Conservation (phyloP, 208 protist genomes). For the Acanthamoeba sp. region DNA sequence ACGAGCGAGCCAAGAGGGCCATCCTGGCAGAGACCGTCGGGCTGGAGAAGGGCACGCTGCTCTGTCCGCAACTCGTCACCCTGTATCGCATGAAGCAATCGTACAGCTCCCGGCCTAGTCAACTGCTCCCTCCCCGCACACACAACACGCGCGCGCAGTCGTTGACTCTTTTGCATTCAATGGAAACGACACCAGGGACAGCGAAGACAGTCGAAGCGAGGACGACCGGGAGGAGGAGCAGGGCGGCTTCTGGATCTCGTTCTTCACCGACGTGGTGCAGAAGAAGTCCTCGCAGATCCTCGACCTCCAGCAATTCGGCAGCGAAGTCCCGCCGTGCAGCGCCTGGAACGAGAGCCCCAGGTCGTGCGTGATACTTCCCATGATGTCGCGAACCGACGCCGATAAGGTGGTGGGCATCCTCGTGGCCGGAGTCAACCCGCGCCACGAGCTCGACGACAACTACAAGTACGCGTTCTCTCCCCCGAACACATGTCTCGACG, state of each 20-base stretch:
- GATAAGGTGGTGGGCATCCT: conserved; percentile 60
- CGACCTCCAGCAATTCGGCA: background rate
- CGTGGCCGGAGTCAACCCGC: conserved; percentile 49
- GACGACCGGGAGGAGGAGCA: conserved; percentile 46
- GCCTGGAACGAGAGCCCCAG: conserved; percentile 63
- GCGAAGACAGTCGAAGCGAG: conserved; percentile 55
- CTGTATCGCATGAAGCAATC: background rate
- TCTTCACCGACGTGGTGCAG: conserved; percentile 43
- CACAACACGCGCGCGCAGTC: background rate
- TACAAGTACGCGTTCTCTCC: background rate
- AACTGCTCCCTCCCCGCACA: background rate
- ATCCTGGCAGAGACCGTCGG: conserved; percentile 47
- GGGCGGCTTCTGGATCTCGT: conserved; percentile 58
- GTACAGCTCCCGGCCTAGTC: no score
- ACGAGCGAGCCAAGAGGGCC: background rate
- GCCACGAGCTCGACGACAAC: conserved; percentile 51
- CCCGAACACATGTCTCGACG: background rate
- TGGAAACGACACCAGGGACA: background rate
- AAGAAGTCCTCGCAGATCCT: conserved; percentile 43
- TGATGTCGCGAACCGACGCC: conserved; percentile 57
- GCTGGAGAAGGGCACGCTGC: conserved; percentile 43
- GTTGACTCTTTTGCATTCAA: background rate
- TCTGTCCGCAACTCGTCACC: conserved; percentile 22
- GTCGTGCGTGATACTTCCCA: conserved; percentile 65
- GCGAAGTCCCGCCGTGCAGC: conserved; percentile 26